phyloP scores from a whole-genome alignment of 805 yeast species.

The Naumovozyma castellii region DNA sequence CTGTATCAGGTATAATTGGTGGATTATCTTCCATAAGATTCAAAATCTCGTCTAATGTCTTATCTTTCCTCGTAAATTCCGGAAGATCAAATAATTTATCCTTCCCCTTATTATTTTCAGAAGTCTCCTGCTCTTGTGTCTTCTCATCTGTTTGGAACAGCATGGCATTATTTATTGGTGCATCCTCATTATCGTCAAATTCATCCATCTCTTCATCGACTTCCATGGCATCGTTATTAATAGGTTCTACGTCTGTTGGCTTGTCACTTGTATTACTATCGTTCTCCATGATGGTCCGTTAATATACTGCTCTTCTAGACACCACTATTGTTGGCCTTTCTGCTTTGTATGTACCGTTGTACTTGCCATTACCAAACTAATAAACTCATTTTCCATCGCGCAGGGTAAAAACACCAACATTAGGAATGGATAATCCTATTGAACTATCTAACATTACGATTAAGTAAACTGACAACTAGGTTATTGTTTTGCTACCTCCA shows the following conservation, averaged over 20 bases:
- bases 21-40: slow-evolving; percentile 88
- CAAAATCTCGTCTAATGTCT: slow-evolving; percentile 72
- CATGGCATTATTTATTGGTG: slow-evolving; percentile 11
- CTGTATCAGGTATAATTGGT: slow-evolving; percentile 94
- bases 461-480: neutral
- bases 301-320: neutral
- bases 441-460: neutral
- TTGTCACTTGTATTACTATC: neutral
- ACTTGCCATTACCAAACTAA: too few relatives aligned
- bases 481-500: too few relatives aligned
- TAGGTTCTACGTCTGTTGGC: too few relatives aligned
- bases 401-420: neutral
- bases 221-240: slow-evolving; percentile 7
- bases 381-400: too few relatives aligned
- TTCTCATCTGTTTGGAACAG: slow-evolving; percentile 14
- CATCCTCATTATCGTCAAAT: slow-evolving; percentile 30
- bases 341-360: too few relatives aligned
- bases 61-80: slow-evolving; percentile 66
- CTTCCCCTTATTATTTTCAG: slow-evolving; percentile 19
- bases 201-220: slow-evolving; percentile 29
- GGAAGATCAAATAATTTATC: slow-evolving; percentile 44
- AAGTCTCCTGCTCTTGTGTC: slow-evolving; percentile 18
- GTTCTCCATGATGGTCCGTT: neutral
- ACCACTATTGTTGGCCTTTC: too few relatives aligned
- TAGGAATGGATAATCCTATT: too few relatives aligned